Evolutionary conservation across 768 basidiomycete genomes (phyloP).

Genomic region (Lactarius vividus): DNA sequence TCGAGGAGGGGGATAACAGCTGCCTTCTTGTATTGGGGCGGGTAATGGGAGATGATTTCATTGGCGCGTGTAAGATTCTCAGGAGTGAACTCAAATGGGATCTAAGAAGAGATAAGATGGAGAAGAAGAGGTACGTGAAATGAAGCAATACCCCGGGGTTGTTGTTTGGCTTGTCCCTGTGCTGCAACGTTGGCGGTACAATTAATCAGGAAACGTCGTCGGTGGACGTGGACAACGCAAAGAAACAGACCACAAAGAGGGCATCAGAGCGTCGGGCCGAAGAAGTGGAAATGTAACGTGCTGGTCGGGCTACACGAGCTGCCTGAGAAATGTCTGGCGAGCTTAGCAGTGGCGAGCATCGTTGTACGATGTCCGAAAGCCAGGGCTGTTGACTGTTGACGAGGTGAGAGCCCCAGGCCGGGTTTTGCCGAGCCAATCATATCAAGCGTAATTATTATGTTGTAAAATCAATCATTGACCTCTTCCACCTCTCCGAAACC

Average conservation of each 20-base stretch:
- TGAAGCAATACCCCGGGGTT: conserved; percentile 68
- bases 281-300: conserved; percentile 40
- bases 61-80: conserved; percentile 84
- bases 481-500: conserved; percentile 62
- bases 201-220: conserved; percentile 20
- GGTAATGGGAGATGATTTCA: conserved; percentile 91
- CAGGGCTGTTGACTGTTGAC: neutral
- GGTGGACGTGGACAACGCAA: conserved; percentile 12
- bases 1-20: conserved; percentile 96
- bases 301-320: conserved; percentile 4
- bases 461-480: conserved; percentile 52
- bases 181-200: conserved; percentile 47
- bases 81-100: conserved; percentile 80
- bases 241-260: conserved; percentile 73
- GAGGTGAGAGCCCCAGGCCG: conserved; percentile 7
- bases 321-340: conserved; percentile 17
- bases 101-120: conserved; percentile 44
- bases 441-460: neutral
- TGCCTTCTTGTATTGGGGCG: conserved; percentile 97
- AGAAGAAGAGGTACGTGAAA: neutral
- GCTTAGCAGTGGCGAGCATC: conserved; percentile 21
- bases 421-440: conserved; percentile 27
- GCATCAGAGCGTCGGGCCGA: conserved; percentile 66
- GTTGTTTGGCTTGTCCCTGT: conserved; percentile 93
- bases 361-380: conserved; percentile 3